phyloP scores from a whole-genome alignment of 805 yeast species.

The Monosporozyma aquatica region DNA sequence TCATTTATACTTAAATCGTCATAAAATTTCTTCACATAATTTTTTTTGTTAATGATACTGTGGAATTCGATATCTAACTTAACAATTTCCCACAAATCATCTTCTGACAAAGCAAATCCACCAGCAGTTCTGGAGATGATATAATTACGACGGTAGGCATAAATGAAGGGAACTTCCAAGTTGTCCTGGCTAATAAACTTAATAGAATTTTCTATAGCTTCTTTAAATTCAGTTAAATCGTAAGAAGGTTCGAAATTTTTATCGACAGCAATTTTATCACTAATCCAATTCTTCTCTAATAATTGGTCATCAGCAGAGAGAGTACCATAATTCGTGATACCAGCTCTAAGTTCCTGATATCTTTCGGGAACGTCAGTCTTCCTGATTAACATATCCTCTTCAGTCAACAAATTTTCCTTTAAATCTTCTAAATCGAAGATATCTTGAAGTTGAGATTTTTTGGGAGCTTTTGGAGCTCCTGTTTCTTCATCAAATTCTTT shows the following conservation, averaged over 20 bases:
- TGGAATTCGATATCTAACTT: slow-evolving; percentile 84
- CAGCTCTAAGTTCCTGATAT: slow-evolving; percentile 63
- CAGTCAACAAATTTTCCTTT: slow-evolving; percentile 83
- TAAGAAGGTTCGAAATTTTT: slow-evolving; percentile 36
- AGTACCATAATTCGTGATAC: slow-evolving; percentile 54
- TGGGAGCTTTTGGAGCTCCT: slow-evolving; percentile 20
- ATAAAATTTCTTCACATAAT: slow-evolving; percentile 48
- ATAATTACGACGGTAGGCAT: slow-evolving; percentile 92
- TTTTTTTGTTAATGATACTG: slow-evolving; percentile 66
- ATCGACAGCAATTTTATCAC: slow-evolving; percentile 51
- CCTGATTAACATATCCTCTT: slow-evolving; percentile 81
- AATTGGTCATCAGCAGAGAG: slow-evolving; percentile 59
- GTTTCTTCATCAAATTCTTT: slow-evolving; percentile 32
- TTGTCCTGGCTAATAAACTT: slow-evolving; percentile 67
- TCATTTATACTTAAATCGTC: slow-evolving; percentile 49
- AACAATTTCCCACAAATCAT: slow-evolving; percentile 87
- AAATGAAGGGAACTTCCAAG: slow-evolving; percentile 88
- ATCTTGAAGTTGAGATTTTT: slow-evolving; percentile 52
- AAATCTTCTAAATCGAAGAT: slow-evolving; percentile 93
- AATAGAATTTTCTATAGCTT: slow-evolving; percentile 62
- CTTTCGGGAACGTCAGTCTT: slow-evolving; percentile 87
- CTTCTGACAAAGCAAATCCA: slow-evolving; percentile 50
- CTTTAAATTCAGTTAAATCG: slow-evolving; percentile 46
- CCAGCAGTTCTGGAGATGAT: slow-evolving; percentile 38
- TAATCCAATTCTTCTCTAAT: slow-evolving; percentile 73